Base-by-base conservation (phyloP, 495 filamentous ascomycete species). In the Penicilliopsis zonata region DNA sequence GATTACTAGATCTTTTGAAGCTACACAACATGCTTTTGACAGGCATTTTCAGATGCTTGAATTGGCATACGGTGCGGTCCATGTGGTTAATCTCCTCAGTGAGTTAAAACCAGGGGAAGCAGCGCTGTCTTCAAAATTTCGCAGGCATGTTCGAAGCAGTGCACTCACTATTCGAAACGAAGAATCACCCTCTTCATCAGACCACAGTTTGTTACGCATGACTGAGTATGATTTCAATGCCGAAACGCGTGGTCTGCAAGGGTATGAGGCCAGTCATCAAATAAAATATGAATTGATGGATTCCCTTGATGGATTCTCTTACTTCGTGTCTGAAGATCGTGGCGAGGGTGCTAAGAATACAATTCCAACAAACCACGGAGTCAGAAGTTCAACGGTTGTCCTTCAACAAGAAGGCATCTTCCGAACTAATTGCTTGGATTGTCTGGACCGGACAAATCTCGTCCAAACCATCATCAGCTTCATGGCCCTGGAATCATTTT, bases 201-300 rank as follows among this genome's bases (percentile, higher is more conserved):
- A 78, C 20, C 74, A 76, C 45, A 69, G 79, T 31, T 62, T 95
- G 18, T 55, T 94, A 17, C 69, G 70, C 37, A 65, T 76, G 30
- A 93, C 88, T 7, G 80, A 88, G 42, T 96, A 83, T 44, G 88
- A 98, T 57, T 95, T 96, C 36, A 84, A 94, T 48, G 87, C 86
- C 3, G 86, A 96, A 53, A 90, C 90, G 1, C 80, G 82, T 44
- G 85, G 83, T 5, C 79, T 85, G 0, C 65, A 70, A 28, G 87
- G 90, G 3, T 98, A 94, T 47, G 88, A 87, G 40, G 81, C 83
- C 33, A 88, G 87, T 25, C 78, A 69, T 42, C 65, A 72, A 46
- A 90, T 98, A 30, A 76, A 72, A 33, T 61, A 68, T 19, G 72
- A 79, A 35, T 79, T 98, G 19, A 70, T 77, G 30, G 47, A 73